Evolutionary conservation across 225 moss, liverwort and hornwort genomes (phyloP), one percentile per base, ranked within the genome.

Genomic region (Bryum argenteum): DNA sequence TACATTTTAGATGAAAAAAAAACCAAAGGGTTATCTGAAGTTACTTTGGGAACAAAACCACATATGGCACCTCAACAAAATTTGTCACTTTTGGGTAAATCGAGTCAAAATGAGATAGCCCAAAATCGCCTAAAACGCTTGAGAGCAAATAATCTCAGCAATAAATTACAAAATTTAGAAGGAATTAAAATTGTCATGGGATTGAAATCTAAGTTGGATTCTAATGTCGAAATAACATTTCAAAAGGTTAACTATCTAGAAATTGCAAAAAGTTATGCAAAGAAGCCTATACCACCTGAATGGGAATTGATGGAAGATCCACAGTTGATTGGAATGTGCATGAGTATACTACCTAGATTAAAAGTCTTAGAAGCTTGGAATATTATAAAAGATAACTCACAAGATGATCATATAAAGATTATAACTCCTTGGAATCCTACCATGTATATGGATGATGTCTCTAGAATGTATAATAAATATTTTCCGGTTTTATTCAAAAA

Each of bases 361-460:
- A 71, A 86, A 77, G 42, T 71, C 11, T 20, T 9, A 6, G 74
- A 86, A 60, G 71, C 65, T 56, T 86, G 85, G 80, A 68, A 13
- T 41, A 54, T 70, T 2, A 74, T 86, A 0, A 11, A 52, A 0
- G 7, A 22, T 16, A 10, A 12, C 0, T 0, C 19, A 0, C 16
- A 1, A 0, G 11, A 0, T 11, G 0, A 1, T 33, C 1, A 13
- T 15, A 10, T 0, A 37, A 23, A 1, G 10, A 42, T 11, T 0
- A 0, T 8, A 37, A 56, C 0, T 0, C 11, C 13, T 43, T 82
- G 85, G 82, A 75, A 19, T 61, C 85, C 85, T 10, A 45, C 20
- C 16, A 19, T 72, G 7, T 76, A 76, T 1, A 5, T 33, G 44
- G 67, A 82, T 20, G 0, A 19, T 22, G 5, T 4, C 16, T 18